These are phyloP conservation scores for Calycina herbarum DNA, from an alignment of 2,329 filamentous ascomycete species.

Conservation along the genomic window DNA sequence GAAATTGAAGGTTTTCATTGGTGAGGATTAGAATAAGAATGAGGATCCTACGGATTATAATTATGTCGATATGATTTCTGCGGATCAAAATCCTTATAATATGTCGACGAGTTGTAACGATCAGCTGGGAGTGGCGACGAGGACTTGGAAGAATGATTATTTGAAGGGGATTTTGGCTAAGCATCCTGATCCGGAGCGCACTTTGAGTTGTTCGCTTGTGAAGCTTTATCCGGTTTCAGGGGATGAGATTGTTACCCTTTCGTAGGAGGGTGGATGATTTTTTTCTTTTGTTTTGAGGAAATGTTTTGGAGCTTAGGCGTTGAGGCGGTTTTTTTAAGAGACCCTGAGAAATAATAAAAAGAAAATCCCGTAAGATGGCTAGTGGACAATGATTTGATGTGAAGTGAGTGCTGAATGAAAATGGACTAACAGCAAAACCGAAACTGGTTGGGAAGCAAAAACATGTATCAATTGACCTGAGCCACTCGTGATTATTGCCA, in stretches of 20 bases:
- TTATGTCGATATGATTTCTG: background rate
- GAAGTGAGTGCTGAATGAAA: no score
- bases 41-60: background rate
- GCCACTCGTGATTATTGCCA: background rate
- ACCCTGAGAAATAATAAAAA: no score
- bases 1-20: background rate
- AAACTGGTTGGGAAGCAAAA: no score
- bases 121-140: background rate
- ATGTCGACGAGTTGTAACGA: background rate
- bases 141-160: slow-evolving; percentile 1
- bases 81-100: background rate
- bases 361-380: no score
- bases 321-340: background rate
- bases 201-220: background rate
- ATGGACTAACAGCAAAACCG: no score
- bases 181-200: background rate
- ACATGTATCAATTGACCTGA: background rate
- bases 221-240: background rate
- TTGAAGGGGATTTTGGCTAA: background rate
- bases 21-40: background rate
- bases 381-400: no score
- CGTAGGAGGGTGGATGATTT: background rate
- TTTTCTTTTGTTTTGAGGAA: background rate
- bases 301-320: background rate
- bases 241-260: background rate